Percentiles rank a stretch among this genome's conserved stretches.
These are phyloP conservation scores for Eragrostis tef DNA, from an alignment of 202 grass and related monocot genomes.

Conservation along the genomic window DNA sequence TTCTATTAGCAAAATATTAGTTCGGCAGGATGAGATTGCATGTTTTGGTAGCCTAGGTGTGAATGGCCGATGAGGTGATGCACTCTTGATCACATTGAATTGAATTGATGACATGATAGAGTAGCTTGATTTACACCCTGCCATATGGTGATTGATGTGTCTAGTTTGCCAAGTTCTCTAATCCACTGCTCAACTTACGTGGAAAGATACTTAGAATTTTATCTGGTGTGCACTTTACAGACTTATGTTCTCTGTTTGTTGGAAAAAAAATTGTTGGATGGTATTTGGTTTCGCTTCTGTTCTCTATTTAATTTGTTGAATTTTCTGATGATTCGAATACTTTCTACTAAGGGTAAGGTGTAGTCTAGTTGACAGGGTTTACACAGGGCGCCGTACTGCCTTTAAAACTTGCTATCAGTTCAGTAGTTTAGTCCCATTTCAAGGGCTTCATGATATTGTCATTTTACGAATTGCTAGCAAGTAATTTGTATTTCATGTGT, in stretches of 20 bases:
- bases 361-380: neutral
- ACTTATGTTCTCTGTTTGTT: no score
- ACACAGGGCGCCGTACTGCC: neutral
- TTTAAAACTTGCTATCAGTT: neutral
- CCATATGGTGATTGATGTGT: neutral
- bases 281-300: constrained; percentile 2
- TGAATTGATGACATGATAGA: neutral
- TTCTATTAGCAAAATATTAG: neutral
- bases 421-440: neutral
- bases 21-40: neutral
- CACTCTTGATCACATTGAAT: neutral
- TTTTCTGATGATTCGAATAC: neutral
- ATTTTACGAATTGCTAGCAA: neutral
- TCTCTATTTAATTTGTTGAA: neutral
- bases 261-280: neutral
- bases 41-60: neutral
- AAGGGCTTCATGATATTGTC: no score
- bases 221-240: neutral
- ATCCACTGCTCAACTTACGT: constrained; percentile 3
- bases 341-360: neutral
- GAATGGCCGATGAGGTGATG: neutral
- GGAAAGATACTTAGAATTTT: neutral
- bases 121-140: neutral
- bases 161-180: neutral
- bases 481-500: constrained; percentile 3